Evolutionary conservation across 1,139 yeast species (phyloP), one percentile per base, ranked within the genome.

Genomic region (Candida neerlandica): DNA sequence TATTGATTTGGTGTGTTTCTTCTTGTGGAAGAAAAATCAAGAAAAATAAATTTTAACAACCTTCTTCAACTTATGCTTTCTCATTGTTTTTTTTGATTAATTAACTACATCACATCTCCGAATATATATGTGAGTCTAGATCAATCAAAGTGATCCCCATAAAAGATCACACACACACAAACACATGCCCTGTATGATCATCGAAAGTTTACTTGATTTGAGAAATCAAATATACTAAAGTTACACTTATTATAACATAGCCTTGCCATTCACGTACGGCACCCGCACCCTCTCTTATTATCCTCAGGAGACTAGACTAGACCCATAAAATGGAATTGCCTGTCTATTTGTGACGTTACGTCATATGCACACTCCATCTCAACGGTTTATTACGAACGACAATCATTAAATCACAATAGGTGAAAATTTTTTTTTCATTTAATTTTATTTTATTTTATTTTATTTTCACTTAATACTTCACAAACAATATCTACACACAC

Each of bases 351-450:
- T 33, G 37, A 33, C 37, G 18, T 33, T 2, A 33, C 18, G 37
- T 33, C 37, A 33, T n/a, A 33, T 33, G 37, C 37, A 33, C 11
- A n/a, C 37, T 33, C 37, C 37, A 33, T 33, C 18, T 33, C 37
- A 33, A 33, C 37, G 37, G 37, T 15, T 33, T 15, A 21, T 30
- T 30, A 30, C n/a, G 33, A 30, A 5, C 33, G 5, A 12, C 37
- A 4, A 29, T 29, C 37, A 33, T 15, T 12, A 30, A n/a, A n/a
- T n/a, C n/a, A 11, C 33, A 33, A 33, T 33, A 4, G 4, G 14
- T 7, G 18, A 33, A 33, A 33, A n/a, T 11, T 33, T 33, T 30
- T 30, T 30, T n/a, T n/a, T 5, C 12, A 30, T 10, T 27, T 9
- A 27, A 27, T 27, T n/a, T n/a, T n/a, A n/a, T n/a, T n/a, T n/a